A percentile compares a stretch with the other conserved stretches of the same genome.
Evolutionary conservation across 1,284 basidiomycete species (phyloP).

Genomic region (Pascua guehoae): DNA sequence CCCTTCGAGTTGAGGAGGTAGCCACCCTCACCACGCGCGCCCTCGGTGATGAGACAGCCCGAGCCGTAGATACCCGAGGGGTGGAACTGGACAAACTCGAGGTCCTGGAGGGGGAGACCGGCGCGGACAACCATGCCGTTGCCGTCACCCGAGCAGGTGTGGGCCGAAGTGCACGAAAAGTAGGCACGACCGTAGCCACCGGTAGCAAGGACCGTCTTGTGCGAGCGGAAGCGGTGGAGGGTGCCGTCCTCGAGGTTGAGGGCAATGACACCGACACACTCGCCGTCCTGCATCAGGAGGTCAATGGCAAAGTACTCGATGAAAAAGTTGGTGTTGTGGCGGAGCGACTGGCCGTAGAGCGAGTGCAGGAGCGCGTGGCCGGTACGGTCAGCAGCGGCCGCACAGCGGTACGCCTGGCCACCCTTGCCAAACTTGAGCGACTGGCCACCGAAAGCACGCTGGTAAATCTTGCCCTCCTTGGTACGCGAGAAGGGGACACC

Average conservation of each 20-base stretch:
- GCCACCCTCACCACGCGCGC: constrained; percentile 97
- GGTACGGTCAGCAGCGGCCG: constrained; percentile 97
- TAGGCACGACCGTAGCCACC: constrained; percentile 98
- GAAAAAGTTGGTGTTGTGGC: constrained; percentile 99
- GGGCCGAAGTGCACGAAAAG: constrained; percentile 98
- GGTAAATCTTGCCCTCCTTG: constrained; percentile 99
- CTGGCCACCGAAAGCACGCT: constrained; percentile 98
- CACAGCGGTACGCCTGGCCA: constrained; percentile 98
- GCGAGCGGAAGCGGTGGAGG: constrained; percentile 94
- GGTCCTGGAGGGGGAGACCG: constrained; percentile 92
- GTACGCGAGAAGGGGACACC: constrained; percentile 99
- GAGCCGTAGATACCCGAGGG: constrained; percentile 99
- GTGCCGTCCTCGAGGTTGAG: constrained; percentile 99
- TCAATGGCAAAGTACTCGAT: constrained; percentile 99
- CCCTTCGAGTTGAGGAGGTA: constrained; percentile 98
- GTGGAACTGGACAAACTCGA: constrained; percentile 99
- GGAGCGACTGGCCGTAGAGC: constrained; percentile 96
- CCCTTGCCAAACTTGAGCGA: constrained; percentile 97
- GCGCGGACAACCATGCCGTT: constrained; percentile 98
- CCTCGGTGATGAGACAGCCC: constrained; percentile 97
- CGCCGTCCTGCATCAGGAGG: constrained; percentile 96
- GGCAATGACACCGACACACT: constrained; percentile 98
- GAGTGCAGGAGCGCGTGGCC: constrained; percentile 98
- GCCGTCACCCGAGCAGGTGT: constrained; percentile 98
- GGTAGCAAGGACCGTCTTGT: constrained; percentile 97